Evolutionary conservation across 2,329 filamentous ascomycete genomes (phyloP), one percentile per base, ranked within the genome.

Genomic region (Pleomassaria siparia): DNA sequence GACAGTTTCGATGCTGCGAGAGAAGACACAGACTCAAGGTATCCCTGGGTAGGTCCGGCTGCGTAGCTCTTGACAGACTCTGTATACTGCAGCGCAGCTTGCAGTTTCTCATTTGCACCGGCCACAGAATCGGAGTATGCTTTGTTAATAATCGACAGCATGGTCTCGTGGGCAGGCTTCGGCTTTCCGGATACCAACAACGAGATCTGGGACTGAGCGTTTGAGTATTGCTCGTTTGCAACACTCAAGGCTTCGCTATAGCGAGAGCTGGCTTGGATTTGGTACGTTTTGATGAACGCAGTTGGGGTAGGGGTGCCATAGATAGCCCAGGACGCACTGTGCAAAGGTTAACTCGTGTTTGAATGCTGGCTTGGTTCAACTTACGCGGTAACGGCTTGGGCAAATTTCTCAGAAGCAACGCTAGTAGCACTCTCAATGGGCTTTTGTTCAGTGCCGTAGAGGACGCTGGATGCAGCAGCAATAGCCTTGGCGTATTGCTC

Each of bases 1-100:
- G 82, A 80, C 13, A 92, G 76, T 46, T 81, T 81, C 25, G 85
- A 83, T 0, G 87, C 81, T 0, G 89, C 89, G 54, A 91, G 81
- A 0, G 86, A 84, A 43, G 80, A 81, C 24, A 85, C 79, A 5
- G 79, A 82, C 49, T 78, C 76, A 15, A 83, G 70, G 9, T 77
- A 74, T 11, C 75, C 77, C 50, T 76, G 74, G 4, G 72, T 73
- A 2, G 72, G 70, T n/a, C 67, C 64, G 16, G 68, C 69, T 12
- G 62, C 71, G 36, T 70, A 71, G 57, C 55, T 71, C 43, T 72
- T 74, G 15, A 69, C 58, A 4, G 69, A 69, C 13, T 70, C 60
- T 7, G 71, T 73, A 46, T 71, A 72, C 40, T 70, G 68, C n/a
- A 83, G 65, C 4, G 81, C 83, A 22, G 74, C 76, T 30, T 80